Evolutionary conservation across 2,329 filamentous ascomycete genomes (phyloP).

Genomic region (Dactylellina haptotyla): DNA sequence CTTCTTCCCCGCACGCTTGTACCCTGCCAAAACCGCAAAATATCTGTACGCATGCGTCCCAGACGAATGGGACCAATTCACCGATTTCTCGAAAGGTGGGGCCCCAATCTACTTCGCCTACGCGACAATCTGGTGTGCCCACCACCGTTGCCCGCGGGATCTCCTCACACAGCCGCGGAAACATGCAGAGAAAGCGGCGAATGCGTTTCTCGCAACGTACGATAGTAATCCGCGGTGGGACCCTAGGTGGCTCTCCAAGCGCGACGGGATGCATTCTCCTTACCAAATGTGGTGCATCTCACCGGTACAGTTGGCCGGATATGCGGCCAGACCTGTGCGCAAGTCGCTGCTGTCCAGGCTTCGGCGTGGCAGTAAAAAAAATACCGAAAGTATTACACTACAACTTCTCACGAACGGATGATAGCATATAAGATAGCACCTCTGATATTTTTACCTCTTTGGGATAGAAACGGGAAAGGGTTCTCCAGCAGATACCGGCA

Average conservation of each 20-base stretch:
- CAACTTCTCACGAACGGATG: no score
- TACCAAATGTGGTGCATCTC: no score
- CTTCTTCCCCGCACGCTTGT: constrained; percentile 23
- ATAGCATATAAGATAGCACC: no score
- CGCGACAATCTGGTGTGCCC: constrained; percentile 28
- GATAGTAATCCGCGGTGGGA: not conserved
- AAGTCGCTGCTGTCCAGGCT: not conserved
- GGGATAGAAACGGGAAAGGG: no score
- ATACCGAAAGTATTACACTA: no score
- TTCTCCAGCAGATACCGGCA: not conserved
- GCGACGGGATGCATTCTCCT: not conserved
- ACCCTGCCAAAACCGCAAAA: constrained; percentile 6
- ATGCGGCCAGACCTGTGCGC: not conserved
- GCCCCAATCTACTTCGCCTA: not conserved
- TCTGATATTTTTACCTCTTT: no score
- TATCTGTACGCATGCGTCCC: constrained; percentile 4
- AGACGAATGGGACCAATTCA: not conserved
- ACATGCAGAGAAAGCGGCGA: not conserved
- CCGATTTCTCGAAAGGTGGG: not conserved
- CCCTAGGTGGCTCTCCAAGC: not conserved
- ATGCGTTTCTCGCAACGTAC: not conserved
- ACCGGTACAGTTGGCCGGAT: not conserved
- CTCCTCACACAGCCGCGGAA: not conserved
- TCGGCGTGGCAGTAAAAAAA: not conserved
- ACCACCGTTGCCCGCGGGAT: constrained; percentile 28